Conservation (phyloP, 805 yeast species). For the Teunomyces cretensis region DNA sequence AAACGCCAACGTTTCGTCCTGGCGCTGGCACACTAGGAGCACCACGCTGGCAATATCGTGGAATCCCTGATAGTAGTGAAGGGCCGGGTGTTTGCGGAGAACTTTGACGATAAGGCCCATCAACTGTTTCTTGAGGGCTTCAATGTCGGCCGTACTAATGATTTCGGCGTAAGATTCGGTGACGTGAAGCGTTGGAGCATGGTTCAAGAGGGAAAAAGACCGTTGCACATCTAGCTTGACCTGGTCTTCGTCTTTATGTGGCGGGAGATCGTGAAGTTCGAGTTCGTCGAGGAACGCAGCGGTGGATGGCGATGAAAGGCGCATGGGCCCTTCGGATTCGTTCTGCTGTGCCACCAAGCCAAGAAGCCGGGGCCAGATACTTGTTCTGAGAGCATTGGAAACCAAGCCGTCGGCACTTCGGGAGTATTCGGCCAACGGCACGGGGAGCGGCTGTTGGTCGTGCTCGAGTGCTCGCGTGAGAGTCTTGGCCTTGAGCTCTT, state of each 20-base stretch:
- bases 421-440: conserved; percentile 29
- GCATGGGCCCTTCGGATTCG: background rate
- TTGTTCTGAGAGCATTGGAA: conserved; percentile 36
- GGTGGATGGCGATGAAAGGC: background rate
- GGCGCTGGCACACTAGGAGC: conserved; percentile 48
- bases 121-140: conserved; percentile 41
- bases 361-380: conserved; percentile 54
- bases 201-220: conserved; percentile 51
- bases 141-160: conserved; percentile 29
- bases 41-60: conserved; percentile 81
- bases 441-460: background rate
- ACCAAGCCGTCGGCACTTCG: conserved; percentile 50
- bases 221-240: conserved; percentile 76
- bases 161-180: conserved; percentile 32
- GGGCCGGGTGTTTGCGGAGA: conserved; percentile 57
- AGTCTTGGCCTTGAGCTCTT: conserved; percentile 35
- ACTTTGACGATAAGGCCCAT: conserved; percentile 49
- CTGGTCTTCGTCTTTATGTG: conserved; percentile 76
- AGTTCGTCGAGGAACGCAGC: conserved; percentile 10
- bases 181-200: conserved; percentile 21
- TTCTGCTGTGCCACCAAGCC: conserved; percentile 18
- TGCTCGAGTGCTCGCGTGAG: conserved; percentile 36
- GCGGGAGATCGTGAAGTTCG: conserved; percentile 28
- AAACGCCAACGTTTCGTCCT: conserved; percentile 34
- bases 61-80: conserved; percentile 87